Percentiles rank a stretch among this genome's conserved stretches.
These are phyloP conservation scores for Wakefieldia striispora DNA, from an alignment of 768 basidiomycete genomes.

Conservation along the genomic window DNA sequence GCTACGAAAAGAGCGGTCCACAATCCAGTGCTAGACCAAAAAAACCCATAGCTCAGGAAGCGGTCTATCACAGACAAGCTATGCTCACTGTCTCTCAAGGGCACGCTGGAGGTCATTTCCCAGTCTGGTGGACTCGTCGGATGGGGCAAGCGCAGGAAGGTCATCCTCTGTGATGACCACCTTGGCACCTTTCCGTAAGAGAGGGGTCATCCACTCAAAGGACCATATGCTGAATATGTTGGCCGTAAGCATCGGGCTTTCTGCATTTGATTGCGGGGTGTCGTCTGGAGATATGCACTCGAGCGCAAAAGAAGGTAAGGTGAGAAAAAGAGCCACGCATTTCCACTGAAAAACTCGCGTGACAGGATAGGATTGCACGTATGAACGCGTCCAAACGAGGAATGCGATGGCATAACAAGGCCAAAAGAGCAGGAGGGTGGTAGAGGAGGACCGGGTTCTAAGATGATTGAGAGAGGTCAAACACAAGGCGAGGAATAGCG, in stretches of 20 bases:
- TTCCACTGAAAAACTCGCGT: slow-evolving; percentile 44
- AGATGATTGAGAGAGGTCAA: slow-evolving; percentile 71
- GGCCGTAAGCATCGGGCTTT: slow-evolving; percentile 72
- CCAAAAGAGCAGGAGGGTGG: slow-evolving; percentile 80
- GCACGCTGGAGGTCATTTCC: slow-evolving; percentile 58
- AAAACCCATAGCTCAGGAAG: neutral
- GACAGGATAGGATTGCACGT: slow-evolving; percentile 32
- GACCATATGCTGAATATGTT: slow-evolving; percentile 82
- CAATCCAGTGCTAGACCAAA: slow-evolving; percentile 49
- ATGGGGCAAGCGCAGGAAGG: slow-evolving; percentile 66
- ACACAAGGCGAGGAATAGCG: slow-evolving; percentile 44
- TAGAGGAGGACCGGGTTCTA: slow-evolving; percentile 66
- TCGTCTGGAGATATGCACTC: slow-evolving; percentile 71
- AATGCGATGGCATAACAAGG: slow-evolving; percentile 56
- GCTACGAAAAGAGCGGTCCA: slow-evolving; percentile 73
- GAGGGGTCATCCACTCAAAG: slow-evolving; percentile 83
- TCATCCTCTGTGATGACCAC: slow-evolving; percentile 82
- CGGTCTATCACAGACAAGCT: neutral
- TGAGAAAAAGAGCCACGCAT: slow-evolving; percentile 41
- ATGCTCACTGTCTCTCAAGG: slow-evolving; percentile 60
- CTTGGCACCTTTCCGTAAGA: slow-evolving; percentile 66
- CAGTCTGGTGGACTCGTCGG: slow-evolving; percentile 70
- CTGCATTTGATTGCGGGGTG: slow-evolving; percentile 41
- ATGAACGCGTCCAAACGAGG: slow-evolving; percentile 61
- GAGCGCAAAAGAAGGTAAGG: slow-evolving; percentile 53